Base-by-base conservation (phyloP, 768 basidiomycete species). In the Paxillus rubicundulus region DNA sequence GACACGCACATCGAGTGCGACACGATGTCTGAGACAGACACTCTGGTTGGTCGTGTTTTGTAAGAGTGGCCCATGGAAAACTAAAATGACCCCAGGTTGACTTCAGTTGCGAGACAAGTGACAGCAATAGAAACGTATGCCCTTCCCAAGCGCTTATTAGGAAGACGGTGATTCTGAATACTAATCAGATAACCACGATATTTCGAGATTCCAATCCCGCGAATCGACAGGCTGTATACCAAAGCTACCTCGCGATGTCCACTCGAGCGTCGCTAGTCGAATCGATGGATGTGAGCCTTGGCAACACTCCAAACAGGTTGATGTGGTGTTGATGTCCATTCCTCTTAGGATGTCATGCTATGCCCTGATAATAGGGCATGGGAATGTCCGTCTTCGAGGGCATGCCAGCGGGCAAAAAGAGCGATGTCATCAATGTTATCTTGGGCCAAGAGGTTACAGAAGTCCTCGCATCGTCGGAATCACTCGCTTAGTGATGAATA, bases 331-430 rank as follows among this genome's bases (percentile, higher is more conserved):
- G 2, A 28, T 18, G 17, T 9, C 55, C 20, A 51, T 17, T 12
- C 14, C 10, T 1, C 39, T 9, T 41, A 48, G 50, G 50, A 50
- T 32, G 42, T 68, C 37, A 69, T 69, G 62, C 63, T 76, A 9
- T 69, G 68, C n/a, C 60, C 60, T 5, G 72, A 78, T 46, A 68
- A 77, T 50, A 65, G 64, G 46, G 74, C 77, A 10, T 78, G 76
- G 75, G 64, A 46, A 18, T 50, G 46, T 17, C 42, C 38, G 16
- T 21, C 51, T 10, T 37, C 47, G 33, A 50, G 13, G 7, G 45
- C 5, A 24, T 55, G 32, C n/a, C 49, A 34, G 24, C 18, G 45
- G 20, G n/a, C 46, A 5, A 34, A 39, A 24, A 28, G 13, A 5
- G 50, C n/a, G 41, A 12, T 54, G 14, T 8, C 21, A n/a, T 38